phyloP scores from a whole-genome alignment of 345 rosid genomes.

The Camelina sativa region DNA sequence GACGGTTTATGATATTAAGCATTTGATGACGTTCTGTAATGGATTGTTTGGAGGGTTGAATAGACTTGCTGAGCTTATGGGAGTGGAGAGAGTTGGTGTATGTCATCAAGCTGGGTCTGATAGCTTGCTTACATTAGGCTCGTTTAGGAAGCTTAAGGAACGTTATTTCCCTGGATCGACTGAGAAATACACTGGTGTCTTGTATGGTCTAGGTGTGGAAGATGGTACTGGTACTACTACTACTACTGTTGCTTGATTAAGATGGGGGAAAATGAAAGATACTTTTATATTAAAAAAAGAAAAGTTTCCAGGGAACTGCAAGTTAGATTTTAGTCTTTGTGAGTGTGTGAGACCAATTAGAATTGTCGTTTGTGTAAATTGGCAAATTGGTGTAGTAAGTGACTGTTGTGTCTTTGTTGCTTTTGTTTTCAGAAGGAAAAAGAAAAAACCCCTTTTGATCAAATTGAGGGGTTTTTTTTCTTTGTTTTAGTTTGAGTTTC shows the following conservation, averaged over 20 bases:
- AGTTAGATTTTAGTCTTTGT: constrained; percentile 60
- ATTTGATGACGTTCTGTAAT: constrained; percentile 89
- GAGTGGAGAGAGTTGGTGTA: constrained; percentile 80
- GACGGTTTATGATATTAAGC: constrained; percentile 78
- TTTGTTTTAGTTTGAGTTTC: constrained; percentile 49
- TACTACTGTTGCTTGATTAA: constrained; percentile 49
- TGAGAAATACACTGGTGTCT: constrained; percentile 78
- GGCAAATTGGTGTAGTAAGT: constrained; percentile 64
- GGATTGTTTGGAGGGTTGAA: constrained; percentile 87
- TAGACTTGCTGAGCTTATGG: constrained; percentile 88
- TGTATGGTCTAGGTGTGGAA: constrained; percentile 91
- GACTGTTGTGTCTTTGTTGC: constrained; percentile 51
- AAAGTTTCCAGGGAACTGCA: constrained; percentile 32
- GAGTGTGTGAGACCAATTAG: constrained; percentile 54
- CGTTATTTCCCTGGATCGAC: constrained; percentile 70
- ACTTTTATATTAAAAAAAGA: not conserved
- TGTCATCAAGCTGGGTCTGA: constrained; percentile 94
- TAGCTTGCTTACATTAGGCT: constrained; percentile 85
- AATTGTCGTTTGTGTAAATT: constrained; percentile 61
- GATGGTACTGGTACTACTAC: constrained; percentile 51
- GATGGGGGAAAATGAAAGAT: constrained; percentile 30
- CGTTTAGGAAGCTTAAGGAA: constrained; percentile 86
- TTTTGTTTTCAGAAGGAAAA: constrained; percentile 50
- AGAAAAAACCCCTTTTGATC: constrained; percentile 52
- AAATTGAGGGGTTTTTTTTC: constrained; percentile 56